phyloP scores from a whole-genome alignment of 768 basidiomycete species.

The Rhizopogon roseolus region DNA sequence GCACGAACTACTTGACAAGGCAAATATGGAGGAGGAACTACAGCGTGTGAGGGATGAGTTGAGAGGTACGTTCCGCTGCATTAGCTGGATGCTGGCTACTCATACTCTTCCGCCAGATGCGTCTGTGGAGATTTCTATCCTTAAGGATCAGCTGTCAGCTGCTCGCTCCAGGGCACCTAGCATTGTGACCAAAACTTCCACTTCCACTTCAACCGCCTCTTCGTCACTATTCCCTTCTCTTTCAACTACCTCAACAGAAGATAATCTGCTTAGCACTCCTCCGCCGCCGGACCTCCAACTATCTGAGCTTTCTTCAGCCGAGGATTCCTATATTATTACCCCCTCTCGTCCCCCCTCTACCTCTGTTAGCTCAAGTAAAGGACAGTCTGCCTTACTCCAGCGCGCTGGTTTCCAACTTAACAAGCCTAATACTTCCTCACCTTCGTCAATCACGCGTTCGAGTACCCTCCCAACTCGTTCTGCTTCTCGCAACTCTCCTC shows the following conservation, averaged over 20 bases:
- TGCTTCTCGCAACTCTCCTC: slow-evolving; percentile 41
- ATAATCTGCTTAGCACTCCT: slow-evolving; percentile 54
- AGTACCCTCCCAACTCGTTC: slow-evolving; percentile 51
- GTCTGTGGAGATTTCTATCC: slow-evolving; percentile 76
- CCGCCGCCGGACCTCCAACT: slow-evolving; percentile 59
- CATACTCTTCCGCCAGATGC: slow-evolving; percentile 52
- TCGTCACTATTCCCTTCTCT: slow-evolving; percentile 32
- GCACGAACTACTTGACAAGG: slow-evolving; percentile 90
- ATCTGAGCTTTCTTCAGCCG: slow-evolving; percentile 46
- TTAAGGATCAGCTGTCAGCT: slow-evolving; percentile 66
- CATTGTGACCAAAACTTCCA: slow-evolving; percentile 19
- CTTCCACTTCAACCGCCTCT: slow-evolving; percentile 16
- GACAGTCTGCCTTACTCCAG: slow-evolving; percentile 45
- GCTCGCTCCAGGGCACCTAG: slow-evolving; percentile 28
- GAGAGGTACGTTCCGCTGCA: slow-evolving; percentile 52
- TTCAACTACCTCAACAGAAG: slow-evolving; percentile 32
- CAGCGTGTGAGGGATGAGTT: slow-evolving; percentile 92
- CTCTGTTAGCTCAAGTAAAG: slow-evolving; percentile 28
- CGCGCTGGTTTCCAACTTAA: slow-evolving; percentile 45
- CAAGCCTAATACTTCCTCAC: slow-evolving; percentile 38
- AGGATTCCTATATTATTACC: slow-evolving; percentile 35
- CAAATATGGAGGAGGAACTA: slow-evolving; percentile 81
- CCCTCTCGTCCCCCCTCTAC: slow-evolving; percentile 27
- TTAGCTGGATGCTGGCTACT: slow-evolving; percentile 3
- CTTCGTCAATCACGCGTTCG: slow-evolving; percentile 52